Base-by-base conservation (phyloP, 2,329 filamentous ascomycete species). In the Penicillium olsonii region DNA sequence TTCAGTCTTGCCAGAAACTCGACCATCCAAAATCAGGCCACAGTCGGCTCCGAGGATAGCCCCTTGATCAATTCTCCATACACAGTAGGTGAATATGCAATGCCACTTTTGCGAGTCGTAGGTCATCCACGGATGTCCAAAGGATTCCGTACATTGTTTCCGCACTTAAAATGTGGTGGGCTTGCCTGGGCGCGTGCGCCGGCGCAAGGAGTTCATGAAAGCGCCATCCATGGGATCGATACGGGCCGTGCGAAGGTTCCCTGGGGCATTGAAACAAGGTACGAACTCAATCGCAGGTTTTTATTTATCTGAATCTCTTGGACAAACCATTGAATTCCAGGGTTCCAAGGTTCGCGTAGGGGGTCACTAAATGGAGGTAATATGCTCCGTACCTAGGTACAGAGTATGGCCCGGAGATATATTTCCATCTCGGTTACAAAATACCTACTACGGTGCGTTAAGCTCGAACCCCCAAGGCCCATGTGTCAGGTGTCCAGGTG, bases 201-300 rank as follows among this genome's bases (percentile, higher is more conserved):
- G 26, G 27, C 31, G 42, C 42, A 43, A 43, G 41, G 41, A 43
- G 29, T 15, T 27, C 14, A 14, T 15, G 12, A 12, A n/a, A n/a
- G n/a, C n/a, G n/a, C n/a, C n/a, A 31, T 31, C 20, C 37, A 20
- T 29, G 33, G 20, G 18, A 17, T 6, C 15, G 42, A 31, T 19
- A 35, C 49, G 45, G 46, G 50, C 50, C 53, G 46, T 55, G 53
- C 52, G 48, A 42, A 47, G 48, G 34, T 48, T 27, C 37, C 35
- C 37, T 29, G n/a, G 37, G 24, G 17, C 37, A 42, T 40, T n/a
- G 12, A 35, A 43, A 27, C 24, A 40, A 31, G 26, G 39, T 34
- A 40, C 31, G 45, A 51, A 55, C 42, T 55, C 50, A 49, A 49
- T 56, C 38, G 42, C 40, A 19, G 12, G 8, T 27, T n/a, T 37